Evolutionary conservation across 768 basidiomycete genomes (phyloP).

Genomic region (Gymnopilus dilepis): DNA sequence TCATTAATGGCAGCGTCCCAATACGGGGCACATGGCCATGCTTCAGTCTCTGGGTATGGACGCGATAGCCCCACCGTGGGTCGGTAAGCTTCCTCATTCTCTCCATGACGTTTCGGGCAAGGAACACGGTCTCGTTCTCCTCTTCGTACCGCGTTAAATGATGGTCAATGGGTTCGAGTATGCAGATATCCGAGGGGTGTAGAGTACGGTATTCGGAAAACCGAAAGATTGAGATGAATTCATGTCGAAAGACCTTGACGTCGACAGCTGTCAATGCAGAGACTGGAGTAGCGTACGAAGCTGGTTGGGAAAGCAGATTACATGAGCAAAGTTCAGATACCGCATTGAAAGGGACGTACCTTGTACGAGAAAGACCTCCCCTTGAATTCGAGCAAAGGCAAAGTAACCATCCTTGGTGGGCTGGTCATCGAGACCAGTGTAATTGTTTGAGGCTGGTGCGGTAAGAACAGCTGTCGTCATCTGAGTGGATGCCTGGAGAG

Average conservation of each 20-base stretch:
- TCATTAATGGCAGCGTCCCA: not conserved
- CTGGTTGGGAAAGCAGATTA: conserved; percentile 25
- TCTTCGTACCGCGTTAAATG: conserved; percentile 57
- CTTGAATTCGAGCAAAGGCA: conserved; percentile 61
- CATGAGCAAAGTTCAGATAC: not conserved
- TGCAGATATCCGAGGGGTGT: conserved; percentile 54
- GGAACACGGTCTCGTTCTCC: conserved; percentile 62
- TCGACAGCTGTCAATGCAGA: conserved; percentile 52
- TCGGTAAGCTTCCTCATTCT: conserved; percentile 46
- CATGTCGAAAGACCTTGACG: conserved; percentile 62
- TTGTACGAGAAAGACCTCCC: conserved; percentile 68
- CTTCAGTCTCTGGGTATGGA: conserved; percentile 11
- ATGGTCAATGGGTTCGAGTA: conserved; percentile 57
- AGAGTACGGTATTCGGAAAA: conserved; percentile 49
- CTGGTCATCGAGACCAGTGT: conserved; percentile 5
- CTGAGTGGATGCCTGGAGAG: not conserved
- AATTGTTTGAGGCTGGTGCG: conserved; percentile 2
- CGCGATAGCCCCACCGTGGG: conserved; percentile 27
- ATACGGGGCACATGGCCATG: not conserved
- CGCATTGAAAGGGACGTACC: conserved; percentile 46
- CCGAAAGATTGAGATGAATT: conserved; percentile 70
- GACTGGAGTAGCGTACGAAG: conserved; percentile 44
- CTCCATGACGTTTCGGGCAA: conserved; percentile 56
- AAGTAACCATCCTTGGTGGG: conserved; percentile 37
- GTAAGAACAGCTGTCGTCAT: conserved; percentile 14